Conservation (phyloP, 1,284 basidiomycete species). For the Marasmius oreades region DNA sequence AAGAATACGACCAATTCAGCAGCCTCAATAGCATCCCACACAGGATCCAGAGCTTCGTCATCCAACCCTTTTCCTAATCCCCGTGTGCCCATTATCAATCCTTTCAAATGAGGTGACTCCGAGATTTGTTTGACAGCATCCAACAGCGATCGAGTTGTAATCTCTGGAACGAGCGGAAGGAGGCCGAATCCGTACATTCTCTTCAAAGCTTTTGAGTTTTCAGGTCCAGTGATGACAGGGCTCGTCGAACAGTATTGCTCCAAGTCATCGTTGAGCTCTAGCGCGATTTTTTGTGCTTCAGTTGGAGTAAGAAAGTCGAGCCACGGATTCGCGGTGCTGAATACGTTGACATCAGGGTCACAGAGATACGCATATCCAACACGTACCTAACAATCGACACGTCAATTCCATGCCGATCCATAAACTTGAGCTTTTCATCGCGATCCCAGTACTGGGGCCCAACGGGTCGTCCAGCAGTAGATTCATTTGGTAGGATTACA, state of each 20-base stretch:
- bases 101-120: conserved; percentile 64
- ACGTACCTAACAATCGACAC: conserved; percentile 61
- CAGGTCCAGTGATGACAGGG: conserved; percentile 34
- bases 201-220: conserved; percentile 36
- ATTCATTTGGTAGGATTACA: conserved; percentile 71
- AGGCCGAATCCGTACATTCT: conserved; percentile 83
- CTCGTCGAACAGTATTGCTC: conserved; percentile 73
- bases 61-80: conserved; percentile 80
- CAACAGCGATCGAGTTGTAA: conserved; percentile 52
- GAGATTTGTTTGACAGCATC: conserved; percentile 63
- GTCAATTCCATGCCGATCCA: conserved; percentile 74
- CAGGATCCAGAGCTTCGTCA: conserved; percentile 69
- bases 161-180: conserved; percentile 72
- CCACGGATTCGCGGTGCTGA: conserved; percentile 73
- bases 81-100: conserved; percentile 78
- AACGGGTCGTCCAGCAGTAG: conserved; percentile 61
- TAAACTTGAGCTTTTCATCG: conserved; percentile 72
- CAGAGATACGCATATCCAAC: background rate
- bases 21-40: conserved; percentile 72
- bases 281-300: conserved; percentile 64
- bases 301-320: conserved; percentile 74
- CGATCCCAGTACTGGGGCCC: conserved; percentile 76
- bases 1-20: conserved; percentile 73
- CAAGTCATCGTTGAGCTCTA: conserved; percentile 70
- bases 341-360: background rate